Evolutionary conservation across 176 grass and related monocot species (phyloP).

Genomic region (Lolium multiflorum): DNA sequence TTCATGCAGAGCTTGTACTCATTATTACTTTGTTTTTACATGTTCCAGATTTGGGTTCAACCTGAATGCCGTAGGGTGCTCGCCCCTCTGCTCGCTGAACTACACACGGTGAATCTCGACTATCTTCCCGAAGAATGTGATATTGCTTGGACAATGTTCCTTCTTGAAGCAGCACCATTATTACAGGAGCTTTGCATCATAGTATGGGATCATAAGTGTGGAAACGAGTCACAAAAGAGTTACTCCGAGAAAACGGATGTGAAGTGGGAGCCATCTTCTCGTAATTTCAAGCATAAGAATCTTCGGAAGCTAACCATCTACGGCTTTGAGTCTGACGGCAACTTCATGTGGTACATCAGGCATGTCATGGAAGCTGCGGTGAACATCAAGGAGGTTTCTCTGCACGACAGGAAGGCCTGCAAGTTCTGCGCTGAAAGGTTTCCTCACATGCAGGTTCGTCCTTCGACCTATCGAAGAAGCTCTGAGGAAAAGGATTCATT

Average conservation of each 20-base stretch:
- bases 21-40: neutral
- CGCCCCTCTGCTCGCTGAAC: neutral
- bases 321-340: neutral
- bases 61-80: neutral
- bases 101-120: neutral
- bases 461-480: neutral
- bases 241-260: neutral
- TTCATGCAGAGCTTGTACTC: neutral
- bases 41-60: neutral
- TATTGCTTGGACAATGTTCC: neutral
- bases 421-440: neutral
- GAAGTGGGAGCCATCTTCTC: no score
- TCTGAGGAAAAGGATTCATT: neutral
- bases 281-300: neutral
- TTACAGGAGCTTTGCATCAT: neutral
- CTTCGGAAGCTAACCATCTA: neutral
- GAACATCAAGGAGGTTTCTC: neutral
- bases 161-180: neutral
- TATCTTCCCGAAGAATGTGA: neutral
- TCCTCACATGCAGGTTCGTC: neutral
- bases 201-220: neutral
- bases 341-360: neutral
- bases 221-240: neutral
- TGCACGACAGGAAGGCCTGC: neutral
- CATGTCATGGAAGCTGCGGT: neutral